phyloP scores from a whole-genome alignment of 352 stramenopile species.

The Blastocystis sp. region DNA sequence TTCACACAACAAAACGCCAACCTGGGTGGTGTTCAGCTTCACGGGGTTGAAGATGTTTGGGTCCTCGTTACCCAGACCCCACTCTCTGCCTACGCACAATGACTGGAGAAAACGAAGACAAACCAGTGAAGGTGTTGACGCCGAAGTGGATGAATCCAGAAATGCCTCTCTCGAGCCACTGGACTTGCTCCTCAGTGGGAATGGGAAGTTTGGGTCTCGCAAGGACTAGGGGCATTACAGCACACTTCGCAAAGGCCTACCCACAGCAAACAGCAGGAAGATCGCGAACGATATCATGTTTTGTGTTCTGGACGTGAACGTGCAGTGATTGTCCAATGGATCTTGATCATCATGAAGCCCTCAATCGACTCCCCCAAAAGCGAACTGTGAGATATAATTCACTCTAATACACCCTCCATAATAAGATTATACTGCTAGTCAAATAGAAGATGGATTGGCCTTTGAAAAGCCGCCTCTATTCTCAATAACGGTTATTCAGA shows the following conservation, averaged over 20 bases:
- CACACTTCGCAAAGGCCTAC: not conserved
- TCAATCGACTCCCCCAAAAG: not conserved
- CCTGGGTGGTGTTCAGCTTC: constrained; percentile 68
- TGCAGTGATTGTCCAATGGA: not conserved
- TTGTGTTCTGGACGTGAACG: constrained; percentile 5
- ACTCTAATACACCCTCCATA: no score
- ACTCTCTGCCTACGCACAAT: constrained; percentile 18
- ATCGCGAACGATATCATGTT: constrained; percentile 51
- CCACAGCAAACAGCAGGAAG: constrained; percentile 18
- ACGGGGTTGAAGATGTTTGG: constrained; percentile 66
- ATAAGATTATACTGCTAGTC: no score
- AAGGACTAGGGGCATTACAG: constrained; percentile 24
- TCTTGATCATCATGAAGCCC: not conserved
- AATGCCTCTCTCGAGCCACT: constrained; percentile 59
- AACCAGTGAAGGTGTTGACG: constrained; percentile 68
- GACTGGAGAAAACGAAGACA: not conserved
- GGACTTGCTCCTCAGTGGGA: constrained; percentile 67
- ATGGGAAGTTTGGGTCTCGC: constrained; percentile 41
- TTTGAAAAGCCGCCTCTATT: not conserved
- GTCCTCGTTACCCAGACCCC: constrained; percentile 64
- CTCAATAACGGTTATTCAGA: not conserved
- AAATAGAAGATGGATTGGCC: no score
- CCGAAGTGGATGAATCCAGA: constrained; percentile 66
- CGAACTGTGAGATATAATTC: no score
- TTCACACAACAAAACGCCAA: not conserved